Evolutionary conservation across 2,329 filamentous ascomycete species (phyloP), one percentile per base, ranked within the genome.

Genomic region (Penicillium griseofulvum): DNA sequence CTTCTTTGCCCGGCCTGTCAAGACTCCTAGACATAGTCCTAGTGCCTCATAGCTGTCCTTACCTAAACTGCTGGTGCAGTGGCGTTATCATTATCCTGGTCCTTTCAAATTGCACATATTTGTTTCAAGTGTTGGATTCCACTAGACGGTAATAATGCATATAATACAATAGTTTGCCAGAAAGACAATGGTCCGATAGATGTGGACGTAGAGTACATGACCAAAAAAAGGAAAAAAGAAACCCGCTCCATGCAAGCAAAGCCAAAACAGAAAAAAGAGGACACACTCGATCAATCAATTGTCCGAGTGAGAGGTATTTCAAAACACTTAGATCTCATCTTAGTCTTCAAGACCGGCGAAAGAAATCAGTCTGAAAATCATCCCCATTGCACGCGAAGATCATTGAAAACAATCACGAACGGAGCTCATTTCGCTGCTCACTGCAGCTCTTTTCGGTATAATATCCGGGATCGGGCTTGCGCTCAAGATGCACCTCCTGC

Each of bases 381-480:
- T 11, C 10, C 29, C 29, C 39, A 43, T 33, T 51, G 16, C 36
- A 43, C 24, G 24, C 17, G 36, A 17, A 38, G 24, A 17, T 37
- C 14, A 52, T 31, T 16, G 42, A 29, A 14, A 43, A 43, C 29
- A 44, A 50, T 50, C 48, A 50, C 29, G 31, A 34, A 19, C 36
- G 14, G 19, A 49, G 19, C 12, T 72, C 65, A 26, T 64, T 61
- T 36, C 56, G 64, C 38, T 67, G 68, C 31, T 63, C 52, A 16
- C 34, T 36, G 41, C 33, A 28, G 28, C 55, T 72, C 70, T 74
- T 87, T 81, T 96, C 90, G 57, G 96, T 70, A 66, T 86, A 93
- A 68, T 91, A 97, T 1, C 92, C 92, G 1, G 81, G 79, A 58
- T 93, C 89, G 3, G 91, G 91, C 73, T 82, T 85, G 73, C 92